A percentile compares a stretch with the other conserved stretches of the same genome.
These are phyloP conservation scores for Coccomyxa sp. DNA, from an alignment of 139 green algal species.

Conservation along the genomic window DNA sequence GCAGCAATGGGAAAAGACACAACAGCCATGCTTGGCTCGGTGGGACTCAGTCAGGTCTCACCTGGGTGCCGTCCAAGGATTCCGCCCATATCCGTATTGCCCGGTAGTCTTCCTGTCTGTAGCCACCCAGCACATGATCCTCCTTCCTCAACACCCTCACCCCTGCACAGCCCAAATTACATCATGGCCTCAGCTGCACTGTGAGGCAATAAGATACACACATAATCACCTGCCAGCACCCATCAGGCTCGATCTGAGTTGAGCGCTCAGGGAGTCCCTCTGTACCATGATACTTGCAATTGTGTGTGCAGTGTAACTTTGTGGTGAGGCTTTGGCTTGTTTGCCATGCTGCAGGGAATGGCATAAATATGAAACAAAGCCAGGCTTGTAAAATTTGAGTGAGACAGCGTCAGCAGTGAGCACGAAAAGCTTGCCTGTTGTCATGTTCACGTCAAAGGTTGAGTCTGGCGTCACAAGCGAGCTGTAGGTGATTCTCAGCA, in stretches of 20 bases:
- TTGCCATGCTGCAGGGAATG: not conserved
- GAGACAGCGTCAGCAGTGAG: not conserved
- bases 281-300: not conserved
- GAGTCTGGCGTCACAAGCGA: slow-evolving; percentile 75
- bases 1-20: no score
- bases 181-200: not conserved
- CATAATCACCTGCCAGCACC: no score
- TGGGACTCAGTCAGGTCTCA: no score
- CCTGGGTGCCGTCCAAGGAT: slow-evolving; percentile 50
- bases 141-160: slow-evolving; percentile 64
- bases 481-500: slow-evolving; percentile 76
- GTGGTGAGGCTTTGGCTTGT: no score
- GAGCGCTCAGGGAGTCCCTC: not conserved
- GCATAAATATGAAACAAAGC: not conserved
- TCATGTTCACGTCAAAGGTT: slow-evolving; percentile 75
- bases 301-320: no score
- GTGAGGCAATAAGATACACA: no score
- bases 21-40: no score
- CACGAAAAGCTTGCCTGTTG: slow-evolving; percentile 20
- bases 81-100: slow-evolving; percentile 74
- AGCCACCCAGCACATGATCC: slow-evolving; percentile 75
- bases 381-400: not conserved
- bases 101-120: slow-evolving; percentile 63
- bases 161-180: not conserved
- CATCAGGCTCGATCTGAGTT: no score